phyloP scores from a whole-genome alignment of 768 basidiomycete species.

The Xerocomellus amylosporus region DNA sequence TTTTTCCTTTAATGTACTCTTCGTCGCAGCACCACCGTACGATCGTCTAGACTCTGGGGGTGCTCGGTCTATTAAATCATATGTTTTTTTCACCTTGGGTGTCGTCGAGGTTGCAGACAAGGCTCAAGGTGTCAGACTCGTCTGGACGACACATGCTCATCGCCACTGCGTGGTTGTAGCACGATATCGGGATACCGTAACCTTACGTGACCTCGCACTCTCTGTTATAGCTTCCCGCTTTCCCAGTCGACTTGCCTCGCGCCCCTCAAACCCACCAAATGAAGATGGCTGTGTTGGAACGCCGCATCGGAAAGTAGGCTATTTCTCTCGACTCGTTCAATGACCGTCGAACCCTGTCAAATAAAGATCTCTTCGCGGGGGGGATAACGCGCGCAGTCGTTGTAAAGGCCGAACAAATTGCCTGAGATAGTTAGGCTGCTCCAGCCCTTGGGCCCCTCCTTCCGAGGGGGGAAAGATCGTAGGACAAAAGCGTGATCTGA shows the following conservation, averaged over 20 bases:
- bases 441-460: not conserved
- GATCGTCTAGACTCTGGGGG: constrained; percentile 16
- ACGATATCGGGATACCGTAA: constrained; percentile 31
- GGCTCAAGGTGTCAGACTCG: not conserved
- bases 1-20: constrained; percentile 17
- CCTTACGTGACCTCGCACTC: constrained; percentile 21
- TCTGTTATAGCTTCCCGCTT: not conserved
- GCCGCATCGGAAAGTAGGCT: constrained; percentile 8
- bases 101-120: constrained; percentile 7
- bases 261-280: constrained; percentile 8
- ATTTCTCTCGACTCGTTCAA: not conserved
- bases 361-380: not conserved
- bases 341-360: constrained; percentile 8
- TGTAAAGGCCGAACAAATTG: constrained; percentile 11
- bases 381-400: constrained; percentile 20
- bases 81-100: constrained; percentile 17
- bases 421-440: constrained; percentile 3
- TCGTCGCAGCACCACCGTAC: constrained; percentile 7
- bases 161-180: constrained; percentile 31
- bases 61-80: constrained; percentile 19
- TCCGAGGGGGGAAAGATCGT: not conserved
- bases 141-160: constrained; percentile 22
- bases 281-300: constrained; percentile 19
- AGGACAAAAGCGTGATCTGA: not conserved
- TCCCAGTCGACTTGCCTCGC: constrained; percentile 13